A percentile compares a stretch with the other conserved stretches of the same genome.
phyloP scores from a whole-genome alignment of 495 filamentous ascomycete genomes.

The Terfezia claveryi region DNA sequence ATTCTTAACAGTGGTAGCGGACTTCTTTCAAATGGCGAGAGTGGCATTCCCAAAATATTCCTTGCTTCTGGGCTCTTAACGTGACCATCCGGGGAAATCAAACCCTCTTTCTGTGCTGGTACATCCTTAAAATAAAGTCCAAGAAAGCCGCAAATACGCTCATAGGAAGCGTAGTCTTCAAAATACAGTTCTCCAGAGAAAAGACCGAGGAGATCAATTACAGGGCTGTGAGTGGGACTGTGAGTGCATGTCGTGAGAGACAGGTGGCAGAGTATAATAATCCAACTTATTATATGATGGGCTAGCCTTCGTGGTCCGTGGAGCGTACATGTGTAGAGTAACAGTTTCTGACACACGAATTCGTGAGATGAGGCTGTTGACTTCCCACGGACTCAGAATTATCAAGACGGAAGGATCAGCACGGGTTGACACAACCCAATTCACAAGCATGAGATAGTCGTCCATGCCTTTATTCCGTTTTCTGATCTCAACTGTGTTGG shows the following conservation, averaged over 20 bases:
- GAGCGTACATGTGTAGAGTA: slow-evolving; percentile 35
- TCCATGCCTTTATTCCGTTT: slow-evolving; percentile 15
- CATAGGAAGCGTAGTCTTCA: not conserved
- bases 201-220: not conserved
- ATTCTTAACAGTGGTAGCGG: too few species aligned
- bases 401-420: slow-evolving; percentile 20
- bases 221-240: not conserved
- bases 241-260: not conserved
- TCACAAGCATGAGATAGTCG: slow-evolving; percentile 32
- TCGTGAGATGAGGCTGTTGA: slow-evolving; percentile 26
- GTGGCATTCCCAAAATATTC: too few species aligned
- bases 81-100: too few species aligned
- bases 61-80: too few species aligned
- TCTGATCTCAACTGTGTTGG: slow-evolving; percentile 23
- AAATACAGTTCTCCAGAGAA: not conserved
- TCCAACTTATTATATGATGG: slow-evolving; percentile 28
- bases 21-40: too few species aligned
- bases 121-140: not conserved
- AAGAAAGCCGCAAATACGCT: not conserved
- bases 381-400: slow-evolving; percentile 43
- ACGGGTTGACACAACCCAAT: slow-evolving; percentile 32
- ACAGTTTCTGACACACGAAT: slow-evolving; percentile 21
- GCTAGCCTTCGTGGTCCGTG: slow-evolving; percentile 27
- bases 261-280: slow-evolving; percentile 19
- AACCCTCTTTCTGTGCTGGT: too few species aligned